phyloP scores from a whole-genome alignment of 2,329 filamentous ascomycete species.

The Pseudogymnoascus sp. region DNA sequence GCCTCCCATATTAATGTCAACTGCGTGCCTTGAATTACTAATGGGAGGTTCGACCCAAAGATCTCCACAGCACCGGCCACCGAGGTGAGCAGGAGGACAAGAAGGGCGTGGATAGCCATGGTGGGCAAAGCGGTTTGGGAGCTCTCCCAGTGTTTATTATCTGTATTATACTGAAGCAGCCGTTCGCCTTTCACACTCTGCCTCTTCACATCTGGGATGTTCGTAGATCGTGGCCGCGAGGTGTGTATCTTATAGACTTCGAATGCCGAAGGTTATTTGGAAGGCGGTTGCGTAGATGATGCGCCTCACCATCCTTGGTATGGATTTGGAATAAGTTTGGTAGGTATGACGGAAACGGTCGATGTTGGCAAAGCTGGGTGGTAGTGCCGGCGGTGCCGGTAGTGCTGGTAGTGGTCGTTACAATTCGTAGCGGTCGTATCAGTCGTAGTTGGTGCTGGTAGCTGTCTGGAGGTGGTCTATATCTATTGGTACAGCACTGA shows the following conservation, averaged over 20 bases:
- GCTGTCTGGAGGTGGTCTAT: neutral
- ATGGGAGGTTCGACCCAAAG: neutral
- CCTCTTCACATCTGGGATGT: neutral
- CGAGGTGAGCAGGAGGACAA: neutral
- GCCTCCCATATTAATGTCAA: neutral
- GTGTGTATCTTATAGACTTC: neutral
- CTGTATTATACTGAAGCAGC: neutral
- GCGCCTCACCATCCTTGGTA: neutral
- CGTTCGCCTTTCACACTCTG: neutral
- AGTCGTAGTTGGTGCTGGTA: neutral
- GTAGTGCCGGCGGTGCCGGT: neutral
- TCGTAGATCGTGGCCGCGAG: neutral
- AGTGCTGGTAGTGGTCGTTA: neutral
- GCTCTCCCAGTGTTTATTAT: neutral
- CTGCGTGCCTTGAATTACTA: neutral
- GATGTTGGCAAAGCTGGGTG: neutral
- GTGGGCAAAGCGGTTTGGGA: neutral
- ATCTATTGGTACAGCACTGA: neutral
- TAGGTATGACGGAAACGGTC: neutral
- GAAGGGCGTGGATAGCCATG: slow-evolving; percentile 2
- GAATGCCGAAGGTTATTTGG: neutral
- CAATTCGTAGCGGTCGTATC: too few species aligned
- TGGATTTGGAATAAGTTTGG: slow-evolving; percentile 1
- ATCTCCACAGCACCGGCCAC: neutral
- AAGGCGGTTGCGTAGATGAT: neutral